These are phyloP conservation scores for Angomonas deanei DNA, from an alignment of 208 protist species.

Conservation along the genomic window DNA sequence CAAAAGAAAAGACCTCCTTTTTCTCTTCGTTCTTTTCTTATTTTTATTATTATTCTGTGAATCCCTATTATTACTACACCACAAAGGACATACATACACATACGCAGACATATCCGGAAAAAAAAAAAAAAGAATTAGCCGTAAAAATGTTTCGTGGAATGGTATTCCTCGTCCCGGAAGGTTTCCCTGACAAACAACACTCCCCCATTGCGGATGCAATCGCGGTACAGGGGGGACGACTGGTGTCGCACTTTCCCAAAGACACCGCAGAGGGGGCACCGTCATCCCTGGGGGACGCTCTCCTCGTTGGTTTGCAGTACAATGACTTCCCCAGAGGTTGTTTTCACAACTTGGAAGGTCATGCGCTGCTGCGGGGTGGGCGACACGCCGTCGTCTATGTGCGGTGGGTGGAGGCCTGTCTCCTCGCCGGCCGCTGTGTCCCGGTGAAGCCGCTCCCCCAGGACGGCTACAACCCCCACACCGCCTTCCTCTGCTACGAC, in stretches of 20 bases:
- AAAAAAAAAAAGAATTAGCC: slow-evolving; percentile 7
- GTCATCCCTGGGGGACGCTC: background rate
- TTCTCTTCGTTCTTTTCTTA: background rate
- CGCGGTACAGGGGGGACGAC: background rate
- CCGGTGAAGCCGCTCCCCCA: background rate
- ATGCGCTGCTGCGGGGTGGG: background rate
- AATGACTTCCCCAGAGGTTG: background rate
- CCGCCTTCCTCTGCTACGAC: slow-evolving; percentile 37
- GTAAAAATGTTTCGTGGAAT: background rate
- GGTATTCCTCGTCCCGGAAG: background rate
- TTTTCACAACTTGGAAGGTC: background rate
- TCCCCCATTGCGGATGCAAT: background rate
- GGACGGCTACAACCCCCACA: slow-evolving; percentile 3
- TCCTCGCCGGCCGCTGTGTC: background rate
- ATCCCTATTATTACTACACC: background rate
- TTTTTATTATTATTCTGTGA: background rate
- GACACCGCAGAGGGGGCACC: background rate
- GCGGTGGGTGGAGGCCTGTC: background rate
- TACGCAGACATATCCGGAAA: background rate
- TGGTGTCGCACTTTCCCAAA: background rate
- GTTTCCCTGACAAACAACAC: background rate
- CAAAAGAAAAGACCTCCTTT: background rate
- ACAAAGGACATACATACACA: background rate
- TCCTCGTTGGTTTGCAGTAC: background rate
- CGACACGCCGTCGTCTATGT: background rate